These are phyloP conservation scores for Bolboschoenus planiculmis DNA, from an alignment of 176 grass and related monocot genomes.

Conservation along the genomic window DNA sequence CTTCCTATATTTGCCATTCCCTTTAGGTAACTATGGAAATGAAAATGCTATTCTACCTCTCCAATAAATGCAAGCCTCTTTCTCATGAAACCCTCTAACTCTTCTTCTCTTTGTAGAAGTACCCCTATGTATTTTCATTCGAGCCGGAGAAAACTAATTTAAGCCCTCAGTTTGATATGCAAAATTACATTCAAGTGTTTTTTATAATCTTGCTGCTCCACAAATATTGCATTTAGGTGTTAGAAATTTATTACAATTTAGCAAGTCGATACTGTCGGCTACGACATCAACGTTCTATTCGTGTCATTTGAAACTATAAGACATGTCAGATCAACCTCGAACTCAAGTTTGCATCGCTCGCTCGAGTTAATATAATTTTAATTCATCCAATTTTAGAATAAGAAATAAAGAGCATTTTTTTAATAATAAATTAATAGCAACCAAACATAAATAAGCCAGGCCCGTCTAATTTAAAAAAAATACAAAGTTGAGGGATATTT, in stretches of 20 bases:
- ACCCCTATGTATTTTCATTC: not conserved
- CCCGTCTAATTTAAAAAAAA: not conserved
- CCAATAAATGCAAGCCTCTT: not conserved
- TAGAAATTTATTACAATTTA: no score
- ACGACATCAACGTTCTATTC: no score
- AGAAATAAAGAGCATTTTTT: not conserved
- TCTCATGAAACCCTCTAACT: not conserved
- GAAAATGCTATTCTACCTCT: not conserved
- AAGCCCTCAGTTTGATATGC: not conserved
- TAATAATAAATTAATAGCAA: not conserved
- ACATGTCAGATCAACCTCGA: not conserved
- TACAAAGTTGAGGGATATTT: not conserved
- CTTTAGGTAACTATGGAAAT: not conserved
- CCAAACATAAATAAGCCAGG: not conserved
- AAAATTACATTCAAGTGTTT: no score
- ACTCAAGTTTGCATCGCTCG: not conserved
- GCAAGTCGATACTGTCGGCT: not conserved
- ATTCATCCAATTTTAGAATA: not conserved
- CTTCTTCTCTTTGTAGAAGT: not conserved
- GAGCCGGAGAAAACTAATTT: not conserved
- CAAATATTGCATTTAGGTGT: no score
- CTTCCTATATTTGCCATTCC: not conserved
- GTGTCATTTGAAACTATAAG: no score
- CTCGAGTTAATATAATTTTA: not conserved
- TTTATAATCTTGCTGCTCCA: no score